phyloP scores from a whole-genome alignment of 2,329 filamentous ascomycete species.

The Pezicula rhizophila region DNA sequence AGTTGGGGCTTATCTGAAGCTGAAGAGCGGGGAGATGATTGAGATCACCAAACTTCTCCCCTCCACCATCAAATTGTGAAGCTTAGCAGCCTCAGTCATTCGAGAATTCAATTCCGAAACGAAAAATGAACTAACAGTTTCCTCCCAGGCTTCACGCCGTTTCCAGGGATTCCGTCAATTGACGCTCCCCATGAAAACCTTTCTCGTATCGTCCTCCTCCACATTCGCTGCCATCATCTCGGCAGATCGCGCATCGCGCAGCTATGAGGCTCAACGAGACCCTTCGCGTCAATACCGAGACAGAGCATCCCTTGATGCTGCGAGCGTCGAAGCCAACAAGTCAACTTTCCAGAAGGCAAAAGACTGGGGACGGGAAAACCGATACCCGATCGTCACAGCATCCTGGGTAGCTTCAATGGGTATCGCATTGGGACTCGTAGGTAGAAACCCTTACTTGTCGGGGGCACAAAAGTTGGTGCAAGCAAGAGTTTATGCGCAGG shows the following conservation, averaged over 20 bases:
- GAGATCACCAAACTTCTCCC: no score
- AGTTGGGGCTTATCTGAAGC: no score
- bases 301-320: slow-evolving; percentile 14
- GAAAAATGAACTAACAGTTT: not conserved
- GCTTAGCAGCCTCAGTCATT: no score
- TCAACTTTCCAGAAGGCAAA: slow-evolving; percentile 53
- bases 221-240: slow-evolving; percentile 86
- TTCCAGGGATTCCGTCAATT: slow-evolving; percentile 72
- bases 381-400: slow-evolving; percentile 63
- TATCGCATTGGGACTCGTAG: slow-evolving; percentile 55
- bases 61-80: no score
- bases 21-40: no score
- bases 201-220: slow-evolving; percentile 74
- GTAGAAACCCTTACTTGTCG: slow-evolving; percentile 55
- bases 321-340: slow-evolving; percentile 31
- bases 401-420: slow-evolving; percentile 63
- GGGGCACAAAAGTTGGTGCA: slow-evolving; percentile 67
- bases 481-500: slow-evolving; percentile 71
- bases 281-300: slow-evolving; percentile 30
- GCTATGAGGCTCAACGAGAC: slow-evolving; percentile 54
- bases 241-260: slow-evolving; percentile 69
- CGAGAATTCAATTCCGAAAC: not conserved
- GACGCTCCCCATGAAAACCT: slow-evolving; percentile 84
- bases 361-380: slow-evolving; percentile 64
- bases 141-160: slow-evolving; percentile 42